Base-by-base conservation (phyloP, 1,284 basidiomycete species). In the Puccinia triticina region DNA sequence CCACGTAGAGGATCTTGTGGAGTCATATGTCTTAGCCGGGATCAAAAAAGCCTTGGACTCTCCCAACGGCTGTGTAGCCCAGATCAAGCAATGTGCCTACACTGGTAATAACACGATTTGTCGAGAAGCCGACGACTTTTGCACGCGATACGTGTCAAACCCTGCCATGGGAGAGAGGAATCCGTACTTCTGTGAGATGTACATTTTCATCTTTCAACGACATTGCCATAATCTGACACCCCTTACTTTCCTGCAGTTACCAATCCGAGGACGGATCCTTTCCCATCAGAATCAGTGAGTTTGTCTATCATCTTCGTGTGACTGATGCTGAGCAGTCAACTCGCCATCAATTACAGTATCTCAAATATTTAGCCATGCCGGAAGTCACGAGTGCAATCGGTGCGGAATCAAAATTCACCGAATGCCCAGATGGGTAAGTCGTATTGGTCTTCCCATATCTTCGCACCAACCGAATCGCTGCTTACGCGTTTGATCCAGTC, bases 401-500 rank as follows among this genome's bases (percentile, higher is more conserved):
- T 18, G 81, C 81, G 10, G 64, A 67, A 40, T 69, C 73, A 46
- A 57, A 69, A 16, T 82, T 55, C 40, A 59, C 46, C 21, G 81
- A 67, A 76, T 82, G 81, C 40, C 43, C 81, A 29, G 74, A 82
- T 53, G 64, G 32, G 81, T 82, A 61, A 71, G 81, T 75, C 10
- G 18, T 72, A 14, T 73, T 46, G 10, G 12, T 59, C 48, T 81
- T 29, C 18, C 1, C 37, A 57, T 18, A n/a, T 53, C 50, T 53
- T 1, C 12, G 2, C n/a, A 16, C 46, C 14, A 29, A 29, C 8
- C 43, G 37, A 21, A 37, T 64, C 37, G 26, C 16, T 40, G 4
- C 77, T 67, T n/a, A 40, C 26, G 34, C 34, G 26, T 46, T 34
- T 26, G 34, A 46, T 40, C 16, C 66, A 82, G 81, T 21, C 46